These are phyloP conservation scores for Saprolegnia diclina DNA, from an alignment of 352 stramenopile genomes.

Conservation along the genomic window DNA sequence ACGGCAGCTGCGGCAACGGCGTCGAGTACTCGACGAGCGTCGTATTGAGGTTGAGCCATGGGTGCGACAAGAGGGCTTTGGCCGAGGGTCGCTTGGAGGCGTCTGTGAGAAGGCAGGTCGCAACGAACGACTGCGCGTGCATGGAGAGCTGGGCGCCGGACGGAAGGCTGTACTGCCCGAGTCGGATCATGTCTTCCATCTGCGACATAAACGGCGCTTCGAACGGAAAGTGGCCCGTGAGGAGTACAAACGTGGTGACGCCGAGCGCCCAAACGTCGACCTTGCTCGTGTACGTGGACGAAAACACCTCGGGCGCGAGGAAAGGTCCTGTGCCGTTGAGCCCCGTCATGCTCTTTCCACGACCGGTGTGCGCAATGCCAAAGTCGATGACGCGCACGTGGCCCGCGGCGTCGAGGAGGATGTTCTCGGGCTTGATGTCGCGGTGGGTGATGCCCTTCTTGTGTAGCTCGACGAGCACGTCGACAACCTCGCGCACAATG, in stretches of 20 bases:
- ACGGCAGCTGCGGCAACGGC: constrained; percentile 17
- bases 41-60: constrained; percentile 56
- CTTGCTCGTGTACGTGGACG: constrained; percentile 45
- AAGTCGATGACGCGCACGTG: constrained; percentile 67
- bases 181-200: constrained; percentile 76
- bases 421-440: constrained; percentile 80
- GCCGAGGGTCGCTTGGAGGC: constrained; percentile 54
- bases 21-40: constrained; percentile 13
- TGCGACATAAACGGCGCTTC: constrained; percentile 76
- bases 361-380: constrained; percentile 56
- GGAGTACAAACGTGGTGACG: constrained; percentile 63
- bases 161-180: constrained; percentile 54
- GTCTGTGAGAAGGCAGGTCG: constrained; percentile 61
- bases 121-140: constrained; percentile 70
- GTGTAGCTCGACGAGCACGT: constrained; percentile 65
- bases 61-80: constrained; percentile 54
- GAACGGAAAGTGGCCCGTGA: constrained; percentile 71
- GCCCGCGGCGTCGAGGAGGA: constrained; percentile 48
- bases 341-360: constrained; percentile 43
- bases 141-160: constrained; percentile 47
- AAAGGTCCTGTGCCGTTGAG: constrained; percentile 83
- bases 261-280: constrained; percentile 78
- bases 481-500: constrained; percentile 59
- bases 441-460: constrained; percentile 68
- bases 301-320: constrained; percentile 83